A percentile compares a stretch with the other conserved stretches of the same genome.
Conservation (phyloP, 495 filamentous ascomycete genomes). For the Podospora pseudopauciseta region DNA sequence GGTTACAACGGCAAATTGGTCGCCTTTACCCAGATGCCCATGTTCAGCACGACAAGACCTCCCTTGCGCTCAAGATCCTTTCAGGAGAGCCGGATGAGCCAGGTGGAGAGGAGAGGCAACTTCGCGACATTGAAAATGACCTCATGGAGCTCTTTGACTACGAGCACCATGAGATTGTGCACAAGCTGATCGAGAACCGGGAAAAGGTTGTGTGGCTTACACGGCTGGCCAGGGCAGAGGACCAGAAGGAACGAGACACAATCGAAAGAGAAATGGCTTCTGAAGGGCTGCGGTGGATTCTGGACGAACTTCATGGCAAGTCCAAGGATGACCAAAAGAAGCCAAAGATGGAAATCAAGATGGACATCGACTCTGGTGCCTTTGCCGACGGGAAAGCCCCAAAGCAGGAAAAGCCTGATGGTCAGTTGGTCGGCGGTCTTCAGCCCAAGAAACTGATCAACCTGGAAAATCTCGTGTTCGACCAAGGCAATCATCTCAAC, state of each 20-base stretch:
- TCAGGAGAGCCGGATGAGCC: conserved; percentile 68
- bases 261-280: conserved; percentile 88
- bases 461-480: conserved; percentile 92
- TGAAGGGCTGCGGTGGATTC: conserved; percentile 77
- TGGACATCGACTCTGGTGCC: conserved; percentile 82
- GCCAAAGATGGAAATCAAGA: conserved; percentile 79
- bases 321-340: conserved; percentile 54
- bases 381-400: conserved; percentile 44
- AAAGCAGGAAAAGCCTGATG: conserved; percentile 50
- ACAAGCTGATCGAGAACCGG: conserved; percentile 85
- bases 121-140: conserved; percentile 96
- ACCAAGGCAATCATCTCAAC: conserved; percentile 98
- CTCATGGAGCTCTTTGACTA: conserved; percentile 98
- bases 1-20: conserved; percentile 92
- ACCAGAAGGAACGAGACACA: conserved; percentile 67
- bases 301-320: conserved; percentile 74
- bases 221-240: conserved; percentile 78
- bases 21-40: conserved; percentile 84
- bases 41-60: conserved; percentile 82
- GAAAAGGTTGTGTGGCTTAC: conserved; percentile 96
- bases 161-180: conserved; percentile 89
- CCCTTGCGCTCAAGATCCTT: conserved; percentile 74
- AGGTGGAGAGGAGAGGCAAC: conserved; percentile 66
- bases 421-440: conserved; percentile 73
- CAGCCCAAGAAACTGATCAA: conserved; percentile 87